Percentiles rank a stretch among this genome's conserved stretches.
Conservation (phyloP, 1,139 yeast genomes). For the Kodamaea sp. region DNA sequence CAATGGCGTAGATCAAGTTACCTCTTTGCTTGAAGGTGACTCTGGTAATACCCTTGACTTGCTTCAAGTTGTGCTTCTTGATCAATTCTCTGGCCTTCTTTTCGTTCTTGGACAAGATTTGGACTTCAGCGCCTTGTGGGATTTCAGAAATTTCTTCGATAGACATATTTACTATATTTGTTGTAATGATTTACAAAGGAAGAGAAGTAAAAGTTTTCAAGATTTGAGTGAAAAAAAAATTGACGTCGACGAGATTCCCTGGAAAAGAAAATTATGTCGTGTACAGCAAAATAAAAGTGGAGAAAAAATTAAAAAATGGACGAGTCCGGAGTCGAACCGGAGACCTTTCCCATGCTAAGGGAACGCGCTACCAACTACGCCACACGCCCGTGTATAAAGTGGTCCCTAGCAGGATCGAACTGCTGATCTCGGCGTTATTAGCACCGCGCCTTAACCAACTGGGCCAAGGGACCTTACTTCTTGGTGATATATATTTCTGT, state of each 20-base stretch:
- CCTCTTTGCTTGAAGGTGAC: constrained; percentile 96
- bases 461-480: constrained; percentile 69
- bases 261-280: not conserved
- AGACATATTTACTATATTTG: constrained; percentile 34
- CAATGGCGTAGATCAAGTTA: constrained; percentile 89
- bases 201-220: constrained; percentile 1
- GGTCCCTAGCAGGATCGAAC: constrained; percentile 88
- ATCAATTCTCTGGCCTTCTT: constrained; percentile 93
- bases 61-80: constrained; percentile 86
- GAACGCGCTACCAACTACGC: constrained; percentile 93
- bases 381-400: constrained; percentile 64
- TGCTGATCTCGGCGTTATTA: constrained; percentile 82
- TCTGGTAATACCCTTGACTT: constrained; percentile 88
- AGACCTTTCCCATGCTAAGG: constrained; percentile 89
- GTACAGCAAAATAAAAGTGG: too few species aligned
- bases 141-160: constrained; percentile 46
- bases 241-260: not conserved
- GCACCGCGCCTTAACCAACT: constrained; percentile 92
- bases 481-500: too few species aligned
- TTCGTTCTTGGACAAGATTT: constrained; percentile 84
- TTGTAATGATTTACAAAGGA: not conserved
- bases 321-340: constrained; percentile 91
- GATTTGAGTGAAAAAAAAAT: constrained; percentile 1
- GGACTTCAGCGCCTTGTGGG: constrained; percentile 86
- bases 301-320: constrained; percentile 42